phyloP scores from a whole-genome alignment of 768 basidiomycete genomes.

The Mycena haematopus region DNA sequence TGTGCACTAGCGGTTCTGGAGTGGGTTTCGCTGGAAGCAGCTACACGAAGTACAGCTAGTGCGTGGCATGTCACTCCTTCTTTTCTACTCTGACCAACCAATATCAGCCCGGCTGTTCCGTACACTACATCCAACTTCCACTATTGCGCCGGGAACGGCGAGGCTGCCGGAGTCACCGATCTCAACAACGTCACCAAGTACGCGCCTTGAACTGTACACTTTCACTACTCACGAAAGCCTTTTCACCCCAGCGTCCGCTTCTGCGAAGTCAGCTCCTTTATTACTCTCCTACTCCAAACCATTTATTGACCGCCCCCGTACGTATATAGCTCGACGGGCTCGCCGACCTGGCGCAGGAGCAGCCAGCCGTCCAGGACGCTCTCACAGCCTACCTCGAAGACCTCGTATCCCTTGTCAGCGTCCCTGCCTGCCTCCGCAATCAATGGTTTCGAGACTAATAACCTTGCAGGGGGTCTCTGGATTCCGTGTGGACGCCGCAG shows the following conservation, averaged over 20 bases:
- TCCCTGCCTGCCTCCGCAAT: slow-evolving; percentile 11
- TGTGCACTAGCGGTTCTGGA: slow-evolving; percentile 15
- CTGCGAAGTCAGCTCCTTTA: slow-evolving; percentile 12
- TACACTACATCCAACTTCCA: slow-evolving; percentile 23
- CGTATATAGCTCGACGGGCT: slow-evolving; percentile 22
- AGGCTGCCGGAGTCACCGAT: slow-evolving; percentile 15
- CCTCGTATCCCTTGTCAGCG: slow-evolving; percentile 21
- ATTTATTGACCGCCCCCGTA: slow-evolving; percentile 8
- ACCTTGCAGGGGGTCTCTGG: slow-evolving; percentile 17
- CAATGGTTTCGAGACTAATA: slow-evolving; percentile 7
- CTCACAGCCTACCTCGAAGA: slow-evolving; percentile 18
- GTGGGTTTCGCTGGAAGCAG: slow-evolving; percentile 23
- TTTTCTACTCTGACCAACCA: slow-evolving; percentile 7
- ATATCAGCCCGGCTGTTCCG: slow-evolving; percentile 16
- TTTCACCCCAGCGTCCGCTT: slow-evolving; percentile 18
- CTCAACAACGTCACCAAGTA: slow-evolving; percentile 20
- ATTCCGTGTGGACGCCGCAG: slow-evolving; percentile 22
- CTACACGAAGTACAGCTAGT: slow-evolving; percentile 26
- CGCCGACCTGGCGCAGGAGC: slow-evolving; percentile 20
- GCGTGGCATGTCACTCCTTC: slow-evolving; percentile 3
- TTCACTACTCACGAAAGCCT: slow-evolving; percentile 5
- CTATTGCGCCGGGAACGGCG: slow-evolving; percentile 19
- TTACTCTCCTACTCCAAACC: slow-evolving; percentile 1
- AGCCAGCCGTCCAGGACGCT: slow-evolving; percentile 13
- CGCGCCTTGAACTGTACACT: background rate